Evolutionary conservation across 768 basidiomycete genomes (phyloP).

Genomic region (Pholiota molesta): DNA sequence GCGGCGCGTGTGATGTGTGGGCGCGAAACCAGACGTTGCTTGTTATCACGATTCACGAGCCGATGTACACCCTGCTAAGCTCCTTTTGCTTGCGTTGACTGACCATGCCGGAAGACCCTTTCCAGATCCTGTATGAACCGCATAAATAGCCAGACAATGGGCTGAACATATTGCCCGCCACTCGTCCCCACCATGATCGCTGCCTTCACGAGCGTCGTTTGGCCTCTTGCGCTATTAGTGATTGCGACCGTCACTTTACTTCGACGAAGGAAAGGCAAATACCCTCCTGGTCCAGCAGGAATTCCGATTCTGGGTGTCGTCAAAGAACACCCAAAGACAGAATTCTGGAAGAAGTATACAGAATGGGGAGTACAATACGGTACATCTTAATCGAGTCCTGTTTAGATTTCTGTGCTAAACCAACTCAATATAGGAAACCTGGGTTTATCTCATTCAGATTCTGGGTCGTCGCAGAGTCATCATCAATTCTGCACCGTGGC

Average conservation of each 20-base stretch:
- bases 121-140: neutral
- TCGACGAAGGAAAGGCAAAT: neutral
- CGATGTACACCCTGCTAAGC: too few species aligned
- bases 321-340: slow-evolving; percentile 22
- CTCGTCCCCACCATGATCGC: neutral
- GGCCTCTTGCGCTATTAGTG: neutral
- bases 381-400: neutral
- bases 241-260: neutral
- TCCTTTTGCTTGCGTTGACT: too few species aligned
- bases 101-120: too few species aligned
- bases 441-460: slow-evolving; percentile 23
- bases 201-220: neutral
- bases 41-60: too few species aligned
- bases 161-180: neutral
- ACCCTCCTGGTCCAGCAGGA: slow-evolving; percentile 24
- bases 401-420: too few species aligned
- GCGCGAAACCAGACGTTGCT: too few species aligned
- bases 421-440: slow-evolving; percentile 25
- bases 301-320: slow-evolving; percentile 20
- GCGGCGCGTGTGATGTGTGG: too few species aligned
- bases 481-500: slow-evolving; percentile 45
- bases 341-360: slow-evolving; percentile 18
- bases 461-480: slow-evolving; percentile 42
- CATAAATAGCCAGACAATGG: neutral
- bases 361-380: slow-evolving; percentile 18